phyloP scores from a whole-genome alignment of 2,329 filamentous ascomycete species.

The Cytospora leucostoma region DNA sequence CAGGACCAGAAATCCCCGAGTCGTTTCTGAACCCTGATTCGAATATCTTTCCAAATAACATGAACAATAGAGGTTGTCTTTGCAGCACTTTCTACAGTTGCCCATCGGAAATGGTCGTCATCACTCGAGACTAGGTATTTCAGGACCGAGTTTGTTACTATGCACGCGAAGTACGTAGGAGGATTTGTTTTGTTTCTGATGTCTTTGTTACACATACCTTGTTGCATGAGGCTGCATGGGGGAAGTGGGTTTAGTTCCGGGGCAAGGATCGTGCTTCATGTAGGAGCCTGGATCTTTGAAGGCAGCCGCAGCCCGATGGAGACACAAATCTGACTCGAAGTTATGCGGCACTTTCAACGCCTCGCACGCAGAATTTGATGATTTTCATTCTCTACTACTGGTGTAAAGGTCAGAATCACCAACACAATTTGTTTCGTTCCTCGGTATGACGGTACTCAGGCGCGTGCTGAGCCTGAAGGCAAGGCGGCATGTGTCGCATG shows the following conservation, averaged over 20 bases:
- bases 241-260: slow-evolving; percentile 7
- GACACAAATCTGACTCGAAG: slow-evolving; percentile 18
- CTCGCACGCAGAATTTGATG: neutral
- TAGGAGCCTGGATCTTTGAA: slow-evolving; percentile 7
- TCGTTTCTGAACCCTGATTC: neutral
- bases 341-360: slow-evolving; percentile 1
- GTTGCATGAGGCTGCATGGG: slow-evolving; percentile 19
- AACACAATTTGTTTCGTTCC: neutral
- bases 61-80: neutral
- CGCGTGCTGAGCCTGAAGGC: neutral
- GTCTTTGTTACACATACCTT: neutral
- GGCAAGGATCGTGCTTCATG: slow-evolving; percentile 17
- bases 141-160: neutral
- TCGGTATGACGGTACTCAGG: neutral
- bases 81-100: neutral
- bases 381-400: neutral
- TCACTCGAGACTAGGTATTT: neutral
- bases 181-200: neutral
- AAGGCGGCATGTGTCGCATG: neutral
- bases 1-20: slow-evolving; percentile 10
- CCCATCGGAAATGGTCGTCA: neutral
- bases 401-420: neutral
- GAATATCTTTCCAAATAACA: neutral
- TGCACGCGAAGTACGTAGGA: neutral
- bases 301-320: slow-evolving; percentile 10